Base-by-base conservation (phyloP, 345 rosid genomes). In the Citrus australasica region DNA sequence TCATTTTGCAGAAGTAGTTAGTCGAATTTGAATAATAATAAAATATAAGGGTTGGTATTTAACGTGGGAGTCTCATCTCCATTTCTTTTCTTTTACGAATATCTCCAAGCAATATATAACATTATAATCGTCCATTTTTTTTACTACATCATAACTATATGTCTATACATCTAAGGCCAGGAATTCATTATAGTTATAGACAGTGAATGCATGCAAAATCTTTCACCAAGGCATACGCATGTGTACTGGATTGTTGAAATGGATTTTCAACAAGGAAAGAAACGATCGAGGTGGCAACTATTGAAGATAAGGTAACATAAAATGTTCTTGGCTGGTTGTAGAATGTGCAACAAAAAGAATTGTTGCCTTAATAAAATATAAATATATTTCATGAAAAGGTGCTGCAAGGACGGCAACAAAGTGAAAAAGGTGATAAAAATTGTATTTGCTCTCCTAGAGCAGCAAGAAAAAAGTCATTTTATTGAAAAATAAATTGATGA, bases 321-420 rank as follows among this genome's bases (percentile, higher is more conserved):
- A 74, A 40, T 42, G 25, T 60, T 63, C 67, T 60, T 61, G 67
- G 67, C 37, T 40, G 66, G 68, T 74, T 74, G 35, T 58, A 62
- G 46, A 61, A 40, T 75, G 48, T 21, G 42, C 14, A 63, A 48
- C 78, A 65, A 17, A 75, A 30, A 14, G 8, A 64, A 30, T 48
- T 32, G 71, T 30, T 48, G 78, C 78, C 61, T 64, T 58, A 60
- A 40, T 68, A n/a, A 68, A 68, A 10, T 42, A 42, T 40, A 24
- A n/a, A 37, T 74, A 14, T 74, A 64, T 48, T 74, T 74, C 77
- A 17, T 11, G 37, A 40, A 40, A 74, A 61, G 42, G 56, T 9
- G 68, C 56, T 27, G 27, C 77, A 65, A 22, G 51, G 71, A 65
- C 78, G 22, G 38, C 17, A 30, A 65, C 78, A 64, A 75, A 28